Evolutionary conservation across 352 stramenopile genomes (phyloP).

Genomic region (Phytophthora rubi): DNA sequence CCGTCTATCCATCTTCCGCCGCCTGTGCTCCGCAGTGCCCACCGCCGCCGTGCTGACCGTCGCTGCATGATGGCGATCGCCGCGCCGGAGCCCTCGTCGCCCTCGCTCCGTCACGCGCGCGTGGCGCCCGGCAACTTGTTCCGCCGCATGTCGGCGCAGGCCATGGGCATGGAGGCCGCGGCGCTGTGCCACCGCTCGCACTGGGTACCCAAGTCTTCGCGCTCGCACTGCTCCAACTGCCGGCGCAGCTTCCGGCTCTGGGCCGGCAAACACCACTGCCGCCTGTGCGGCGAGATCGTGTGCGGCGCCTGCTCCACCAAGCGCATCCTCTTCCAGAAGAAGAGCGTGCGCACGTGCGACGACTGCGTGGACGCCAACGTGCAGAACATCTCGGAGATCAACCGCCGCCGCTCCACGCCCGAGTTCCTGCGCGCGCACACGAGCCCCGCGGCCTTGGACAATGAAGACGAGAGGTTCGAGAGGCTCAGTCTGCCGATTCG

Average conservation of each 20-base stretch:
- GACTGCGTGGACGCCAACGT: constrained; percentile 76
- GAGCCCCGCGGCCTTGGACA: constrained; percentile 18
- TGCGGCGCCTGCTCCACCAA: constrained; percentile 76
- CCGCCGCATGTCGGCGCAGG: constrained; percentile 63
- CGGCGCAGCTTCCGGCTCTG: constrained; percentile 64
- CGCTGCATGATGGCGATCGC: constrained; percentile 28
- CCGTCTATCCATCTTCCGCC: neutral
- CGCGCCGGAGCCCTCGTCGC: constrained; percentile 5
- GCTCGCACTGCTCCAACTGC: constrained; percentile 71
- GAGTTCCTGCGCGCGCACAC: constrained; percentile 38
- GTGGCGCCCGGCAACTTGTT: constrained; percentile 43
- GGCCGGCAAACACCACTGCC: constrained; percentile 78
- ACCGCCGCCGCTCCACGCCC: constrained; percentile 47
- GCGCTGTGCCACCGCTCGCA: constrained; percentile 77
- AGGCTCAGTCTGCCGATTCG: constrained; percentile 31
- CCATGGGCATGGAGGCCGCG: constrained; percentile 70
- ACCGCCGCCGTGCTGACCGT: constrained; percentile 1
- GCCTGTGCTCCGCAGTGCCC: neutral
- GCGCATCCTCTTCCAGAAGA: constrained; percentile 74
- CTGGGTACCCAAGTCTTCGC: constrained; percentile 78
- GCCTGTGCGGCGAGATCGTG: constrained; percentile 80
- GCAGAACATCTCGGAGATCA: constrained; percentile 48
- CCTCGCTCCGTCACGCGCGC: constrained; percentile 22
- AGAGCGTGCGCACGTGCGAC: constrained; percentile 79
- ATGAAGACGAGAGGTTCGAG: constrained; percentile 21